These are phyloP conservation scores for Dactylellina parvicollis DNA, from an alignment of 2,329 filamentous ascomycete species.

Conservation along the genomic window DNA sequence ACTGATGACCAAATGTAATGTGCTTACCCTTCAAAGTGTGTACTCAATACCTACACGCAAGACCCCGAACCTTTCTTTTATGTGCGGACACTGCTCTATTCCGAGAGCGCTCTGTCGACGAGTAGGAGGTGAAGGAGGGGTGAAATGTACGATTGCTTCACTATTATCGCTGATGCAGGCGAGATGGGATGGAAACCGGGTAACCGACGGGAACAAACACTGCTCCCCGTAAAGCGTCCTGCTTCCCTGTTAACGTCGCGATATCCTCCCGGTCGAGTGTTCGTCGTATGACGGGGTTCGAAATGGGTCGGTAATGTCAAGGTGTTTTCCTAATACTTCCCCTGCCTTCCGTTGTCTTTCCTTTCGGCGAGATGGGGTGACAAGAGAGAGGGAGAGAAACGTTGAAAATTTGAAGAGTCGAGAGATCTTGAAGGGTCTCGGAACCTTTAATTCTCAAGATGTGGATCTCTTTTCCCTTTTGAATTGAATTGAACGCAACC, in stretches of 20 bases:
- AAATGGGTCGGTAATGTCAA: background rate
- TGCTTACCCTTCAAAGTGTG: constrained; percentile 29
- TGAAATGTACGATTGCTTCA: background rate
- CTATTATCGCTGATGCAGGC: background rate
- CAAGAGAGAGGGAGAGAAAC: background rate
- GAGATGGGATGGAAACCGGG: constrained; percentile 9
- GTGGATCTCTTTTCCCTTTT: constrained; percentile 52
- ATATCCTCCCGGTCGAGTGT: background rate
- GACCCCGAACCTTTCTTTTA: too few species aligned
- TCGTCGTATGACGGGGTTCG: background rate
- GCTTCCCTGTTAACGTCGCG: background rate
- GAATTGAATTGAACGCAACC: too few species aligned
- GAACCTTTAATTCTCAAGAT: constrained; percentile 21
- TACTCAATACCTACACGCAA: background rate
- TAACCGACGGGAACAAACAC: constrained; percentile 10
- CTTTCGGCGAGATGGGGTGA: background rate
- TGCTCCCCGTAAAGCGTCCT: background rate
- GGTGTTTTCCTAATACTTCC: background rate
- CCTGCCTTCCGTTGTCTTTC: constrained; percentile 19
- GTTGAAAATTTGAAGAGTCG: background rate
- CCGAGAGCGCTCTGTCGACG: too few species aligned
- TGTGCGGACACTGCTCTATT: too few species aligned
- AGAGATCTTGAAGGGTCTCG: background rate
- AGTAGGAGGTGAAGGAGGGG: background rate
- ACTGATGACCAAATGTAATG: constrained; percentile 35